Evolutionary conservation across 108 stramenopile genomes (phyloP).

Genomic region (Cyclotella cryptica): DNA sequence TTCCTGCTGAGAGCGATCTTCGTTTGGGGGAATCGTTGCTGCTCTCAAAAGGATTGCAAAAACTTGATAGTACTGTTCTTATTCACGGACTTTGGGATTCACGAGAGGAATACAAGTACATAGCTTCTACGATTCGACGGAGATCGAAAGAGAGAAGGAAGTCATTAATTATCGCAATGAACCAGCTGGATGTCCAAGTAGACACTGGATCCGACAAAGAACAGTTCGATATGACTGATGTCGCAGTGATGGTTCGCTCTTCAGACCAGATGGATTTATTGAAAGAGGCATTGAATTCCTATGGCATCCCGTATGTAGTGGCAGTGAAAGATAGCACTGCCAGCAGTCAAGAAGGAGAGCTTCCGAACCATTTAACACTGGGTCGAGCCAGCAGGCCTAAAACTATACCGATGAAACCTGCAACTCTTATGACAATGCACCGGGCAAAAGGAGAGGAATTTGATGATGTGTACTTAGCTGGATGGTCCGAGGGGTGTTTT

Average conservation of each 20-base stretch:
- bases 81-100: conserved; percentile 66
- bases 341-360: conserved; percentile 10
- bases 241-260: conserved; percentile 64
- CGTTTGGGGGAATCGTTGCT: conserved; percentile 43
- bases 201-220: conserved; percentile 6
- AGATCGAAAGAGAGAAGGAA: conserved; percentile 51
- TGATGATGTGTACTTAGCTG: conserved; percentile 67
- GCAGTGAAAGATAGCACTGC: conserved; percentile 9
- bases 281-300: conserved; percentile 46
- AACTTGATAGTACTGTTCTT: conserved; percentile 47
- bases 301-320: conserved; percentile 51
- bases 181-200: conserved; percentile 20
- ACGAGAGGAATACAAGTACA: conserved; percentile 64
- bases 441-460: conserved; percentile 69
- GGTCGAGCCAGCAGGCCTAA: conserved; percentile 8
- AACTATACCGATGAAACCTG: conserved; percentile 61
- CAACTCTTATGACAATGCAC: conserved; percentile 69
- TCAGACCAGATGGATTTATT: conserved; percentile 49
- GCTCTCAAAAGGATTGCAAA: conserved; percentile 48
- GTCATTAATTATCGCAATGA: conserved; percentile 43
- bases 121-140: conserved; percentile 54
- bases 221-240: conserved; percentile 55
- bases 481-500: conserved; percentile 72
- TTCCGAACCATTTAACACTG: conserved; percentile 4
- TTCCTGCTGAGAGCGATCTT: conserved; percentile 18